Conservation (phyloP, 768 basidiomycete genomes). For the Gelatoporia subvermispora region DNA sequence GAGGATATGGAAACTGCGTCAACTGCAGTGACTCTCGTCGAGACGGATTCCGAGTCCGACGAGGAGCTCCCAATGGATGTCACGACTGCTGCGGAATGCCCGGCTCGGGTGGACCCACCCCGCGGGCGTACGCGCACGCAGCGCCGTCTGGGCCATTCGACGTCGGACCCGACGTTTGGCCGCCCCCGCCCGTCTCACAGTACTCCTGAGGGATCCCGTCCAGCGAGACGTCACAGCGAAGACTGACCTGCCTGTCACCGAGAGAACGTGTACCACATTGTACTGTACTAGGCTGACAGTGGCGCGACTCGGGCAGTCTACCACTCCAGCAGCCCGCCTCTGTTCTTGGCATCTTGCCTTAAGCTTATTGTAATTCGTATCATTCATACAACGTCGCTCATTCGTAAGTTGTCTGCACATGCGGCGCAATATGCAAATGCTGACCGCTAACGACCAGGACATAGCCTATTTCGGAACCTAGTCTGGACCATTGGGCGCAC, state of each 20-base stretch:
- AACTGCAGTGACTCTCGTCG: conserved; percentile 26
- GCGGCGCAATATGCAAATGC: too few relatives aligned
- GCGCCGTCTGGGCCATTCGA: conserved; percentile 24
- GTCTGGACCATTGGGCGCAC: too few relatives aligned
- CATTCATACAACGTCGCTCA: background rate
- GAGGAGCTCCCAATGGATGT: conserved; percentile 14
- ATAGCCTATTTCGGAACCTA: too few relatives aligned
- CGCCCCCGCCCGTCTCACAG: conserved; percentile 7
- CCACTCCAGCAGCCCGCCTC: background rate
- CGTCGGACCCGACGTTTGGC: conserved; percentile 22
- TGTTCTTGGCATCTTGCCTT: background rate
- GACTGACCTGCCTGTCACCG: too few relatives aligned
- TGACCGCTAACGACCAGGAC: too few relatives aligned
- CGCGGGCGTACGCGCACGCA: conserved; percentile 21
- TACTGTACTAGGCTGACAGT: too few relatives aligned
- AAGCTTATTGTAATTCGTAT: conserved; percentile 17
- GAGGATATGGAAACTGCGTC: conserved; percentile 10
- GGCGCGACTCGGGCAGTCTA: too few relatives aligned
- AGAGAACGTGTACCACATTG: too few relatives aligned
- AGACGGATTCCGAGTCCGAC: conserved; percentile 1
- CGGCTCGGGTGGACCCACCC: conserved; percentile 13
- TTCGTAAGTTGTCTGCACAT: conserved; percentile 1
- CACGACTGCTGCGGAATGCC: conserved; percentile 13
- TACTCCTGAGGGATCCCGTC: background rate
- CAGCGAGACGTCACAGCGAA: too few relatives aligned